phyloP scores from a whole-genome alignment of 371 early-diverging fungal species.

The Gilbertella persicaria region DNA sequence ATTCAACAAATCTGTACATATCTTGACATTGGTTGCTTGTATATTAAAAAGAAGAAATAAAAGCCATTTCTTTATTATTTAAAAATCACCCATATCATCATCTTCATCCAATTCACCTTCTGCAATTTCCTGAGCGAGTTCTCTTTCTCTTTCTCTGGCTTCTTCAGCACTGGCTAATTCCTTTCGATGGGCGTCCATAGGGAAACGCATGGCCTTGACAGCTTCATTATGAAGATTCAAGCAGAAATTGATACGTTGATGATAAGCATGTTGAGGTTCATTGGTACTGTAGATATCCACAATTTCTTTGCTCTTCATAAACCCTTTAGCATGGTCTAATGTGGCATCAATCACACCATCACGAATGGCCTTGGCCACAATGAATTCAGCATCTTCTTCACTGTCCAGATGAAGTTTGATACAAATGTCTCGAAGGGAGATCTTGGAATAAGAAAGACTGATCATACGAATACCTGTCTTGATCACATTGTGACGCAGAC shows the following conservation, averaged over 20 bases:
- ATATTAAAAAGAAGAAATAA: slow-evolving; percentile 67
- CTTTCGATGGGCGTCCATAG: slow-evolving; percentile 78
- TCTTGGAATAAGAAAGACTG: slow-evolving; percentile 91
- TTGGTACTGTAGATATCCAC: slow-evolving; percentile 94
- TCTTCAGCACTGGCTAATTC: slow-evolving; percentile 87
- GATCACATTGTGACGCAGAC: slow-evolving; percentile 98
- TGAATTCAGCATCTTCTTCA: slow-evolving; percentile 98
- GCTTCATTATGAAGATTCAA: slow-evolving; percentile 94
- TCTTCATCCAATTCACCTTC: slow-evolving; percentile 85
- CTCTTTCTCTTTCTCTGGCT: slow-evolving; percentile 87
- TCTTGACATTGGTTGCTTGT: slow-evolving; percentile 83
- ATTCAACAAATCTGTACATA: slow-evolving; percentile 82
- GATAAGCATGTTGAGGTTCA: slow-evolving; percentile 94
- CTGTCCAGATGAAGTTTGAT: slow-evolving; percentile 94
- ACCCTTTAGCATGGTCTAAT: slow-evolving; percentile 92
- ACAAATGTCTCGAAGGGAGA: slow-evolving; percentile 95
- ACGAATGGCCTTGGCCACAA: slow-evolving; percentile 97
- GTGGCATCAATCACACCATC: slow-evolving; percentile 98
- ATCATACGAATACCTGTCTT: slow-evolving; percentile 98
- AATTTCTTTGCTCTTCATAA: slow-evolving; percentile 90
- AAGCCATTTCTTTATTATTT: slow-evolving; percentile 14
- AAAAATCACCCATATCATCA: slow-evolving; percentile 58
- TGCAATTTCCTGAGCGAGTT: slow-evolving; percentile 89
- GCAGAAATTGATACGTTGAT: slow-evolving; percentile 94
- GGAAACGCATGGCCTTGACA: slow-evolving; percentile 97